Evolutionary conservation across 257 asterid genomes (phyloP).

Genomic region (Nicotiana benthamiana): DNA sequence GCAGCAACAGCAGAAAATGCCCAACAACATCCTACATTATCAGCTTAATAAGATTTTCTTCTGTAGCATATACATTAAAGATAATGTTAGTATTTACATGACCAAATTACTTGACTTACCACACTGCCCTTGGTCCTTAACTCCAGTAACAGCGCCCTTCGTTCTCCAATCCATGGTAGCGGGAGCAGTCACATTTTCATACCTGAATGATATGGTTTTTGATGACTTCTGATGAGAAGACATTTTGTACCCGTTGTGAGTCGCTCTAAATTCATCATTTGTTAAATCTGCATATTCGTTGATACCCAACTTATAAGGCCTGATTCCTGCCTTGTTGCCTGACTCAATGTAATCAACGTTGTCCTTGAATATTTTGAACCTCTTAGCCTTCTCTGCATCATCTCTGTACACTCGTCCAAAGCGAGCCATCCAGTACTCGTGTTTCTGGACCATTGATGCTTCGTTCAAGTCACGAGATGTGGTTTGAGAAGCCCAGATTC

Average conservation of each 20-base stretch:
- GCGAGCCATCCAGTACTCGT: constrained; percentile 32
- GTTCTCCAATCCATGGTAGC: constrained; percentile 23
- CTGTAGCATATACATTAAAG: neutral
- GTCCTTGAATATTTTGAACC: constrained; percentile 30
- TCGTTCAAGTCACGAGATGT: constrained; percentile 24
- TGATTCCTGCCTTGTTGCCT: constrained; percentile 11
- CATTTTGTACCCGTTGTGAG: constrained; percentile 26
- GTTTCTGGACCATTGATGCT: constrained; percentile 19
- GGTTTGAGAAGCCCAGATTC: constrained; percentile 16
- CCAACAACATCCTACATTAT: constrained; percentile 17
- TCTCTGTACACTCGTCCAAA: constrained; percentile 34
- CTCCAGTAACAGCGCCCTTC: constrained; percentile 33
- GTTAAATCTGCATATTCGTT: constrained; percentile 41
- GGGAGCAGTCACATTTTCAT: constrained; percentile 13
- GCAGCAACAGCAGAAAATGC: constrained; percentile 22
- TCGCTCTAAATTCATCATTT: constrained; percentile 28
- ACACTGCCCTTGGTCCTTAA: constrained; percentile 40
- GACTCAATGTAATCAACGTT: constrained; percentile 33
- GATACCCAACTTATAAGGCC: constrained; percentile 25
- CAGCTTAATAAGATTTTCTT: neutral
- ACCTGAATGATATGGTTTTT: constrained; percentile 12
- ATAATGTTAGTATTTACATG: neutral
- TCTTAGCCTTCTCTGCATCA: constrained; percentile 21
- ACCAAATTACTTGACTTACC: constrained; percentile 7
- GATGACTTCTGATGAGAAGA: neutral